Percentiles rank a stretch among this genome's conserved stretches.
Evolutionary conservation across 306 rosid genomes (phyloP).

Genomic region (Acacia confusa): DNA sequence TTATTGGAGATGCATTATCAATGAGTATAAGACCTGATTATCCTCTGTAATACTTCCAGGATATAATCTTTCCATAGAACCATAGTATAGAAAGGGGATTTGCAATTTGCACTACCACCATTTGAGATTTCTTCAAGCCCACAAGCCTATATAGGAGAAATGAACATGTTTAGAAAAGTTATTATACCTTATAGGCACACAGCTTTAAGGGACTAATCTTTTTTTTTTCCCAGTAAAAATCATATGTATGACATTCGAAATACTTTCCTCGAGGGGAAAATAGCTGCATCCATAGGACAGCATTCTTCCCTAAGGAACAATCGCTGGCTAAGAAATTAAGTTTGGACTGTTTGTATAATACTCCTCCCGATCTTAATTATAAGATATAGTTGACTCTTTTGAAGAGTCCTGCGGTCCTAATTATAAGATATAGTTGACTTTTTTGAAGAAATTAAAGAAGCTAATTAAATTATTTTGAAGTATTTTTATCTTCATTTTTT

Average conservation of each 20-base stretch:
- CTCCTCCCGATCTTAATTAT: no score
- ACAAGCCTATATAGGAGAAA: slow-evolving; percentile 25
- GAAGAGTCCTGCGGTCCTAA: no score
- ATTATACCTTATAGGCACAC: slow-evolving; percentile 25
- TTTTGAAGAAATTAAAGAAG: no score
- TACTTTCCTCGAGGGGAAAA: slow-evolving; percentile 1
- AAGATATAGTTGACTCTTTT: no score
- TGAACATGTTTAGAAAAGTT: slow-evolving; percentile 18
- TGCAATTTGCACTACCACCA: slow-evolving; percentile 17
- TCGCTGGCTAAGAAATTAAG: not conserved
- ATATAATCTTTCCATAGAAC: slow-evolving; percentile 27
- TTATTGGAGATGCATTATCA: slow-evolving; percentile 15
- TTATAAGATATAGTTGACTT: no score
- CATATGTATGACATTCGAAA: not conserved
- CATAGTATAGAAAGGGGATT: slow-evolving; percentile 26
- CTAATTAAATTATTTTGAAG: no score
- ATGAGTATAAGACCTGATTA: slow-evolving; percentile 23
- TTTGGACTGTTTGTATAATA: not conserved
- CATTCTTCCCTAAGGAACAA: slow-evolving; percentile 19
- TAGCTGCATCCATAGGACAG: slow-evolving; percentile 18
- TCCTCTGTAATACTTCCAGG: slow-evolving; percentile 15
- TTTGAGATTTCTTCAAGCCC: slow-evolving; percentile 22
- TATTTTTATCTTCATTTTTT: no score
- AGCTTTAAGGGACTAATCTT: not conserved
- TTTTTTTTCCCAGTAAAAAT: not conserved